A percentile compares a stretch with the other conserved stretches of the same genome.
phyloP scores from a whole-genome alignment of 2,329 filamentous ascomycete genomes.

The Tolypocladium tropicale region DNA sequence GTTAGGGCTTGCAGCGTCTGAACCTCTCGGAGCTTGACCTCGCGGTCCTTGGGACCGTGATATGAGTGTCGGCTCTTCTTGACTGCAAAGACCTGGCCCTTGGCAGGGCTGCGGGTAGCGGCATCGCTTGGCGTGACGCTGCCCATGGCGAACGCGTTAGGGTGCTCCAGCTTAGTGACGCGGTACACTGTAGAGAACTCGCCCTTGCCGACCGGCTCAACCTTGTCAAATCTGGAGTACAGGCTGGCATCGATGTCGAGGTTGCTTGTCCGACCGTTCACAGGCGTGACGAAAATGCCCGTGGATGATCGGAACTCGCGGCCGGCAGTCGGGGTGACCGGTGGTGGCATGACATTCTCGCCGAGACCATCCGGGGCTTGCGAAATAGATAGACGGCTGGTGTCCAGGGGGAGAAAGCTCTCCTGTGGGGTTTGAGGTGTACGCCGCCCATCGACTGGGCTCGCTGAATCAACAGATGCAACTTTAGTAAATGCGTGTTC shows the following conservation, averaged over 20 bases:
- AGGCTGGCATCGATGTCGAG: conserved; percentile 65
- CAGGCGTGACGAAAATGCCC: conserved; percentile 51
- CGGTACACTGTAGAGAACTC: conserved; percentile 92
- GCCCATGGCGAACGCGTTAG: conserved; percentile 25
- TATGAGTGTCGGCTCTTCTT: conserved; percentile 85
- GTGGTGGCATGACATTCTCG: conserved; percentile 32
- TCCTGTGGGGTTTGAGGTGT: conserved; percentile 76
- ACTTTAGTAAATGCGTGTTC: conserved; percentile 42
- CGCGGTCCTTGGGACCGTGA: conserved; percentile 67
- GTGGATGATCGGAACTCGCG: conserved; percentile 41
- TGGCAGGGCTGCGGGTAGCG: conserved; percentile 40
- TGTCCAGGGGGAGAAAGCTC: conserved; percentile 63
- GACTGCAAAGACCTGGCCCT: conserved; percentile 69
- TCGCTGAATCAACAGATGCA: conserved; percentile 41
- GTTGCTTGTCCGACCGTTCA: conserved; percentile 58
- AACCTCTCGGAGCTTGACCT: conserved; percentile 76
- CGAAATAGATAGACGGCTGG: conserved; percentile 75
- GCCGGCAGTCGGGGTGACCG: conserved; percentile 71
- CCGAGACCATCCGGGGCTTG: conserved; percentile 33
- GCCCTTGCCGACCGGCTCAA: conserved; percentile 72
- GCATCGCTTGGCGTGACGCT: conserved; percentile 35
- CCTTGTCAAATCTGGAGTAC: conserved; percentile 66
- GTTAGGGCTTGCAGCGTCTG: conserved; percentile 65
- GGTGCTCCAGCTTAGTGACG: conserved; percentile 41
- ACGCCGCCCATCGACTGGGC: conserved; percentile 46